Evolutionary conservation across 83 land plant species (phyloP).

Genomic region (Thuja plicata): DNA sequence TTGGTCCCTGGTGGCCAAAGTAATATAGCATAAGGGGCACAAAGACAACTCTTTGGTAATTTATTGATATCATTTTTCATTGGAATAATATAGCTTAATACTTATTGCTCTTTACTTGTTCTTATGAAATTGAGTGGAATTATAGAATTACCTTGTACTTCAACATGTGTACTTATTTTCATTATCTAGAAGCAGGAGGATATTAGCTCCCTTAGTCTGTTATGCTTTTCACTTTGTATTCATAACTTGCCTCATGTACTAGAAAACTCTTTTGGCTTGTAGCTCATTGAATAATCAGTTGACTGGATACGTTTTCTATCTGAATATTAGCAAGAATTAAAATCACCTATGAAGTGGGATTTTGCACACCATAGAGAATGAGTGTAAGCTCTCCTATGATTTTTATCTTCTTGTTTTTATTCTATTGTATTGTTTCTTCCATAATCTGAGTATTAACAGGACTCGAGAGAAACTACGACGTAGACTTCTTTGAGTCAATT

Average conservation of each 20-base stretch:
- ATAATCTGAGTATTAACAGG: slow-evolving; percentile 4
- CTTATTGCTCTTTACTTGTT: not conserved
- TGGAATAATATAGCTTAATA: not conserved
- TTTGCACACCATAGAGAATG: slow-evolving; percentile 16
- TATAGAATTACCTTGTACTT: not conserved
- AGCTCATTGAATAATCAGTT: not conserved
- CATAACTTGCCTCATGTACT: slow-evolving; percentile 4
- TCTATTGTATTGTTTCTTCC: slow-evolving; percentile 11
- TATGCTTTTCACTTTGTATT: not conserved
- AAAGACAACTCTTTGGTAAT: not conserved
- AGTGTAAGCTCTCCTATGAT: slow-evolving; percentile 16
- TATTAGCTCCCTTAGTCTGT: not conserved
- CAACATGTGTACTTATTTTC: too few relatives aligned
- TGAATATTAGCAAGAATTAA: slow-evolving; percentile 12
- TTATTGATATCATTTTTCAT: not conserved
- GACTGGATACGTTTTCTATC: slow-evolving; percentile 5
- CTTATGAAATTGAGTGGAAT: not conserved
- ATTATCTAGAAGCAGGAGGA: not conserved
- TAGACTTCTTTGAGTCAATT: not conserved
- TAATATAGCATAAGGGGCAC: not conserved
- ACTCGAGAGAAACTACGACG: not conserved
- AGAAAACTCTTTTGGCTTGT: not conserved
- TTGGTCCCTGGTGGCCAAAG: slow-evolving; percentile 4
- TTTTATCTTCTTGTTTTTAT: slow-evolving; percentile 3
- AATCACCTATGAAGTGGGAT: slow-evolving; percentile 14